phyloP scores from a whole-genome alignment of 768 basidiomycete species.

The Hortiboletus campestris region DNA sequence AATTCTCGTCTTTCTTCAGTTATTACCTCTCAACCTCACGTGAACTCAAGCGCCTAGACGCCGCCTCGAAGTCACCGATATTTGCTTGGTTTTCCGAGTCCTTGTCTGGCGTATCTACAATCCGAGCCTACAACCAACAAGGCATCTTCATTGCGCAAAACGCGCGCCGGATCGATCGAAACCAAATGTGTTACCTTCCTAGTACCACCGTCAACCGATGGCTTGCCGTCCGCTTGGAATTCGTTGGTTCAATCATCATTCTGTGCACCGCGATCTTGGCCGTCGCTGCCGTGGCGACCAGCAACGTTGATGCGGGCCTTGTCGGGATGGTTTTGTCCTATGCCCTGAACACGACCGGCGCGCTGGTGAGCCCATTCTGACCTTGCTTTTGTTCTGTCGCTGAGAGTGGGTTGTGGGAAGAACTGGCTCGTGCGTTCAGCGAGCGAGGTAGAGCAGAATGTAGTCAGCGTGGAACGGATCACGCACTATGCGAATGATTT shows the following conservation, averaged over 20 bases:
- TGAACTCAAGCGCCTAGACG: conserved; percentile 85
- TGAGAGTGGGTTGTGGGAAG: conserved; percentile 32
- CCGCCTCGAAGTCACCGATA: conserved; percentile 87
- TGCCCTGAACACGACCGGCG: conserved; percentile 79
- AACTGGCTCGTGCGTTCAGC: conserved; percentile 83
- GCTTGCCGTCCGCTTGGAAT: conserved; percentile 82
- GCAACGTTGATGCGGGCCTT: conserved; percentile 80
- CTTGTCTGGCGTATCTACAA: conserved; percentile 73
- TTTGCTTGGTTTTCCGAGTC: conserved; percentile 88
- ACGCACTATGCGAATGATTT: conserved; percentile 73
- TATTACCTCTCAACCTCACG: conserved; percentile 88
- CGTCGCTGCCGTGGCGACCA: conserved; percentile 67
- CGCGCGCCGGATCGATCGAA: conserved; percentile 75
- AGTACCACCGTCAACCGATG: conserved; percentile 78
- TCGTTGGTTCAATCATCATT: conserved; percentile 80
- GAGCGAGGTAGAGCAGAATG: conserved; percentile 87
- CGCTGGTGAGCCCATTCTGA: conserved; percentile 50
- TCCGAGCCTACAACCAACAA: conserved; percentile 78
- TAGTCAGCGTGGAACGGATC: conserved; percentile 87
- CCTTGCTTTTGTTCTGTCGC: neutral
- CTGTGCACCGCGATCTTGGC: conserved; percentile 67
- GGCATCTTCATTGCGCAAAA: conserved; percentile 64
- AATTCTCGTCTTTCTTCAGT: conserved; percentile 34
- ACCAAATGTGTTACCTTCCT: conserved; percentile 76
- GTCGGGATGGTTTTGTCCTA: conserved; percentile 87